These are phyloP conservation scores for Septoria linicola DNA, from an alignment of 2,329 filamentous ascomycete species.

Conservation along the genomic window DNA sequence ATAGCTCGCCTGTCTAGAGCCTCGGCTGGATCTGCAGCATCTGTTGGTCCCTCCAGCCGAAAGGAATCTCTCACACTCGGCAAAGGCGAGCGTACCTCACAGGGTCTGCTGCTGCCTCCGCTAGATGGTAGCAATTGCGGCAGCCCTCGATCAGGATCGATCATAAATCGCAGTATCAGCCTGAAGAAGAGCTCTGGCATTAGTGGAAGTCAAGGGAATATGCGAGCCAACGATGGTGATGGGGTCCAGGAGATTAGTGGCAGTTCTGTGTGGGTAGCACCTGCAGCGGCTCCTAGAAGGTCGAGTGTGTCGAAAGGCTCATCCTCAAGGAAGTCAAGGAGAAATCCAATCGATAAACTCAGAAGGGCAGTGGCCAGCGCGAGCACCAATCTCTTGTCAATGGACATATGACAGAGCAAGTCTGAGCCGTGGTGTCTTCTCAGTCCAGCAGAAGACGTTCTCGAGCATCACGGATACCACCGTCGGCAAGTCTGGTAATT, in stretches of 20 bases:
- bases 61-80: conserved; percentile 19
- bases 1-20: conserved; percentile 31
- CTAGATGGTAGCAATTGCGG: conserved; percentile 26
- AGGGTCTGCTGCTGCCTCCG: conserved; percentile 21
- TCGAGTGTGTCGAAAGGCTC: conserved; percentile 11
- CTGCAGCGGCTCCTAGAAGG: conserved; percentile 14
- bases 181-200: not conserved
- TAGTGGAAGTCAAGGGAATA: not conserved
- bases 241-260: conserved; percentile 30
- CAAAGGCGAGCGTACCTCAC: conserved; percentile 12
- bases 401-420: not conserved
- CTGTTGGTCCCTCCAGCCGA: not conserved
- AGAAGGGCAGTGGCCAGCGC: conserved; percentile 30
- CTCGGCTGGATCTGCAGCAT: conserved; percentile 17
- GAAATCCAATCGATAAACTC: conserved; percentile 26
- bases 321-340: conserved; percentile 15
- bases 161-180: not conserved
- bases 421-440: too few species aligned
- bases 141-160: conserved; percentile 13
- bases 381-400: conserved; percentile 24
- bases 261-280: conserved; percentile 26
- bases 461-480: too few species aligned
- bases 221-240: conserved; percentile 9
- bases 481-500: too few species aligned
- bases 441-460: too few species aligned